phyloP scores from a whole-genome alignment of 2,329 filamentous ascomycete species.

The Xylaria sp. region DNA sequence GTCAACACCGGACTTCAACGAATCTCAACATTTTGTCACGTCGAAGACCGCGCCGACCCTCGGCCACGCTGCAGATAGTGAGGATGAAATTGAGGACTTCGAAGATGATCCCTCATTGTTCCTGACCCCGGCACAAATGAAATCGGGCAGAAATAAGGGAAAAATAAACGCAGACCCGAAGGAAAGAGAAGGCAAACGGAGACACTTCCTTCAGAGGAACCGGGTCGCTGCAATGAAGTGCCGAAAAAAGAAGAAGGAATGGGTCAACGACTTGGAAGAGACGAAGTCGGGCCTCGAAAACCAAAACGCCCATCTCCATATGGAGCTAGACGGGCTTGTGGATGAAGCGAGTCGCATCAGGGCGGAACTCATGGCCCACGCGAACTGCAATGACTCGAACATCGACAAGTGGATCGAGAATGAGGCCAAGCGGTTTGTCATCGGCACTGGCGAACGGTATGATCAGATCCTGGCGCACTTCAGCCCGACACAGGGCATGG shows the following conservation, averaged over 20 bases:
- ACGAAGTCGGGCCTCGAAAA: slow-evolving; percentile 58
- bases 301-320: slow-evolving; percentile 56
- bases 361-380: slow-evolving; percentile 63
- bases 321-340: slow-evolving; percentile 56
- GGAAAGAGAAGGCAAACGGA: slow-evolving; percentile 58
- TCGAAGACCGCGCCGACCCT: slow-evolving; percentile 36
- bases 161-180: slow-evolving; percentile 37
- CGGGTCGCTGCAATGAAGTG: slow-evolving; percentile 79
- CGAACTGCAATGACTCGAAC: slow-evolving; percentile 62
- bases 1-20: slow-evolving; percentile 43
- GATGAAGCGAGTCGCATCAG: slow-evolving; percentile 61
- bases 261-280: slow-evolving; percentile 62
- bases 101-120: slow-evolving; percentile 24
- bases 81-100: slow-evolving; percentile 26
- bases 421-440: slow-evolving; percentile 62
- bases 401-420: slow-evolving; percentile 66
- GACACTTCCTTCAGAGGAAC: slow-evolving; percentile 75
- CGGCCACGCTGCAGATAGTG: slow-evolving; percentile 21
- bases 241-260: slow-evolving; percentile 72
- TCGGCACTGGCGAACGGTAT: slow-evolving; percentile 49
- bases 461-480: slow-evolving; percentile 46
- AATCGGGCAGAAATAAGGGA: slow-evolving; percentile 41
- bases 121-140: slow-evolving; percentile 43
- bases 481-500: slow-evolving; percentile 26
- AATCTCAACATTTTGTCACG: slow-evolving; percentile 43